Base-by-base conservation (phyloP, 2,329 filamentous ascomycete species). In the Neofusicoccum parvum region DNA sequence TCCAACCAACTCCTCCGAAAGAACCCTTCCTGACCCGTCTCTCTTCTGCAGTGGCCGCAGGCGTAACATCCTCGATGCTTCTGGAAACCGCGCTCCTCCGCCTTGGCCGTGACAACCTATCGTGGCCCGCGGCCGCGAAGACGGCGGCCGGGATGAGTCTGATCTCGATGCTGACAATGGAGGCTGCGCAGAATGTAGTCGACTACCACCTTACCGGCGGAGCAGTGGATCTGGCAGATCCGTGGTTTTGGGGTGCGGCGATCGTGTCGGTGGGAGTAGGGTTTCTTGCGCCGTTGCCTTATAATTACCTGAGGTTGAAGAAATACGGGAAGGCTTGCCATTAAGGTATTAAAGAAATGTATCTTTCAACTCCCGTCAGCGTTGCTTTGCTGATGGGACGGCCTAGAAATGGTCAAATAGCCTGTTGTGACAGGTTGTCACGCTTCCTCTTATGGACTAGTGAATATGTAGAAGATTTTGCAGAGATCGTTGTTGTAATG, bases 131-230 rank as follows among this genome's bases (percentile, higher is more conserved):
- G 0, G 85, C 85, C 0, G 78, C 76, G 2, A 82, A 77, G 50
- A 87, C 85, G 0, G 85, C 85, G 0, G 80, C 82, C 23, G 85
- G 85, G 0, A 87, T 87, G 85, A 87, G 85, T 65, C 73, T 86
- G 54, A 81, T 87, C 10, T 87, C 85, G 0, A 87, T 87, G 85
- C 10, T 86, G 1, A 83, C 85, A 0, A 87, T 87, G 85, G 85
- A 87, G 70, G 67, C 78, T 3, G 84, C 81, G 0, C 81, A 87
- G 69, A 87, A 87, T 67, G 67, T 76, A 0, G 84, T 87, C 3
- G 85, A 87, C 67, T 87, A 83, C 65, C 80, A 83, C 65, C 73
- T 87, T 0, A 87, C 85, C 0, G 83, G 84, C 0, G 85, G 85
- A 0, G 70, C 79, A 1, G 80, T 87, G 1, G 73, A 77, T 0